Percentiles rank a stretch among this genome's conserved stretches.
Evolutionary conservation across 495 filamentous ascomycete species (phyloP).

Genomic region (Podospora anserina): DNA sequence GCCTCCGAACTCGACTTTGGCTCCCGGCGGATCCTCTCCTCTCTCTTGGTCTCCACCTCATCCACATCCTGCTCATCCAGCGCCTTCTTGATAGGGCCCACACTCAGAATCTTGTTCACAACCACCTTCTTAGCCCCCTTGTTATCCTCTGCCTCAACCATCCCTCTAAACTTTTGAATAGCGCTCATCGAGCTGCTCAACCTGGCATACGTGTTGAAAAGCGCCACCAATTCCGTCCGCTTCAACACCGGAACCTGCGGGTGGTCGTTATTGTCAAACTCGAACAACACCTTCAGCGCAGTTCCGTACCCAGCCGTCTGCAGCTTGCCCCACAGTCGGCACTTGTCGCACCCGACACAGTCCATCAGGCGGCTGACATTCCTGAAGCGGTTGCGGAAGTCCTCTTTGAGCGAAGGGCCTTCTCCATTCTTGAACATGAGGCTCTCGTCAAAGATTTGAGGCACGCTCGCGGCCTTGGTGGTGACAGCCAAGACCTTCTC

Average conservation of each 20-base stretch:
- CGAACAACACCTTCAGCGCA: constrained; percentile 91
- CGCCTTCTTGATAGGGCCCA: not conserved
- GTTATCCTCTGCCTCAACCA: constrained; percentile 58
- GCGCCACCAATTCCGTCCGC: constrained; percentile 85
- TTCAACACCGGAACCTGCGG: constrained; percentile 68
- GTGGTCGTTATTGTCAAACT: constrained; percentile 78
- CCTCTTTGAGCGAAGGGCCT: constrained; percentile 77
- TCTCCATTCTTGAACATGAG: constrained; percentile 84
- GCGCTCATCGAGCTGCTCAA: constrained; percentile 76
- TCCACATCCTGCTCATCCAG: constrained; percentile 14
- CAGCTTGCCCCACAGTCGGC: constrained; percentile 96
- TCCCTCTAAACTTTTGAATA: constrained; percentile 66
- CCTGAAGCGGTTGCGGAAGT: constrained; percentile 95
- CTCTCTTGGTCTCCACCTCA: constrained; percentile 28
- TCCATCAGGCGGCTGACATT: constrained; percentile 97
- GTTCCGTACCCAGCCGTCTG: constrained; percentile 94
- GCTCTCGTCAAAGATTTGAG: constrained; percentile 86
- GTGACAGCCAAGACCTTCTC: constrained; percentile 72
- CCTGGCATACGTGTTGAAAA: constrained; percentile 89
- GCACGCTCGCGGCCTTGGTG: constrained; percentile 59
- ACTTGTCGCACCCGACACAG: constrained; percentile 98
- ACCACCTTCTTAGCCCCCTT: constrained; percentile 37
- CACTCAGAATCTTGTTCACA: constrained; percentile 23
- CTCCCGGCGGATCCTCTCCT: constrained; percentile 38
- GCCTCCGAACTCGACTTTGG: constrained; percentile 41